phyloP scores from a whole-genome alignment of 1,284 basidiomycete genomes.

The Cystobasidiaceae sp. region DNA sequence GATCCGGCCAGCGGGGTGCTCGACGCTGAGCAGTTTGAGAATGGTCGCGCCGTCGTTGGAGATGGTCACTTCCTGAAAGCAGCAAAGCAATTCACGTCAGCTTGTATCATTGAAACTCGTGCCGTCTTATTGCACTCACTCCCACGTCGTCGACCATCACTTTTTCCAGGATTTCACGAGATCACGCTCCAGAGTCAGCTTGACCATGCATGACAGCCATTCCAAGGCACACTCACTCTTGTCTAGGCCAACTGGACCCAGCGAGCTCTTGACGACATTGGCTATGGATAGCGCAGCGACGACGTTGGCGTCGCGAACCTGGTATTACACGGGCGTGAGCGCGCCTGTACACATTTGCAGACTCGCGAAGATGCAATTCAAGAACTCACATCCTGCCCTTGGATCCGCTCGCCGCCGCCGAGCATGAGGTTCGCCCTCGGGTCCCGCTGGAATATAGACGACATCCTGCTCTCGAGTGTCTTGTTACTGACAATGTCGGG shows the following conservation, averaged over 20 bases:
- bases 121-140: no score
- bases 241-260: conserved; percentile 80
- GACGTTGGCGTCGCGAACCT: conserved; percentile 33
- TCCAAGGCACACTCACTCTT: conserved; percentile 54
- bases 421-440: conserved; percentile 31
- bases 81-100: neutral
- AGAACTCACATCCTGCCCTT: conserved; percentile 28
- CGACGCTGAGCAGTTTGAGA: conserved; percentile 72
- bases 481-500: neutral
- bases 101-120: no score
- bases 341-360: no score
- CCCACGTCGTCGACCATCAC: conserved; percentile 98
- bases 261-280: conserved; percentile 93
- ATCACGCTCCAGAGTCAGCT: no score
- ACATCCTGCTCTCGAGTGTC: conserved; percentile 7
- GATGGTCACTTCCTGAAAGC: conserved; percentile 86
- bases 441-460: conserved; percentile 31
- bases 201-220: neutral
- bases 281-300: conserved; percentile 57
- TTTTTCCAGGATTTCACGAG: conserved; percentile 14
- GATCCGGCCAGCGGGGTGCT: conserved; percentile 60
- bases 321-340: no score
- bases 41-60: conserved; percentile 99
- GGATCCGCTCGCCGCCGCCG: conserved; percentile 32
- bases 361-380: no score